phyloP scores from a whole-genome alignment of 2,329 filamentous ascomycete genomes.

The Piedraia hortae region DNA sequence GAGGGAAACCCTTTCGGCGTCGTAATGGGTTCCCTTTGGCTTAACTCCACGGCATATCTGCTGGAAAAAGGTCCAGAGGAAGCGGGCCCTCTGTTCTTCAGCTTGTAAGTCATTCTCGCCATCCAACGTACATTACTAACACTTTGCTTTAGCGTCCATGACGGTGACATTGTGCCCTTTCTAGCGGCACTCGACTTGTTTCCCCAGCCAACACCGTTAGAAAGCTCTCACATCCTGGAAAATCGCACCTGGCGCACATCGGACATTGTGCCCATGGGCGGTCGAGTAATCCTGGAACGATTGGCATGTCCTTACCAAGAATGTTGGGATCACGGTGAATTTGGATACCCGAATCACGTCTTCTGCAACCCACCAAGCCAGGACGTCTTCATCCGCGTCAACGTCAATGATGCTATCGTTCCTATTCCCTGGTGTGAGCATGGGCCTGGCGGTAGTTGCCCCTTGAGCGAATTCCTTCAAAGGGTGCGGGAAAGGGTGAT shows the following conservation, averaged over 20 bases:
- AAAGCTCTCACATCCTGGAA: slow-evolving; percentile 17
- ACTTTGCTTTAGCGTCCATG: slow-evolving; percentile 19
- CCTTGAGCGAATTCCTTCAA: slow-evolving; percentile 17
- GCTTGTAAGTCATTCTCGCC: slow-evolving; percentile 19
- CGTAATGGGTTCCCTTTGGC: slow-evolving; percentile 29
- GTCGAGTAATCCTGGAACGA: slow-evolving; percentile 26
- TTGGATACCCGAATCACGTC: slow-evolving; percentile 10
- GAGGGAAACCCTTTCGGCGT: slow-evolving; percentile 27
- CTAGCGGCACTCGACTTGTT: slow-evolving; percentile 25
- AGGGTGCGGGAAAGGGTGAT: slow-evolving; percentile 18
- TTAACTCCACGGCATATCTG: slow-evolving; percentile 27
- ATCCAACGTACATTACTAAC: neutral
- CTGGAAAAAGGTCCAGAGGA: slow-evolving; percentile 17
- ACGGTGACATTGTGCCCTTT: slow-evolving; percentile 29
- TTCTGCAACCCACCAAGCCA: slow-evolving; percentile 7
- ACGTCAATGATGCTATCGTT: slow-evolving; percentile 29
- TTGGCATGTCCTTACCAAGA: slow-evolving; percentile 16
- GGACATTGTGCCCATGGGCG: slow-evolving; percentile 29
- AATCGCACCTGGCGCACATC: slow-evolving; percentile 27
- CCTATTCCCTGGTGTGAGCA: slow-evolving; percentile 20
- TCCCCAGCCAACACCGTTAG: slow-evolving; percentile 17
- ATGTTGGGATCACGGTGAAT: slow-evolving; percentile 6
- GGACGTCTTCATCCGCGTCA: slow-evolving; percentile 21
- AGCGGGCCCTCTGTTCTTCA: slow-evolving; percentile 25
- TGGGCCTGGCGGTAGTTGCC: slow-evolving; percentile 23